Base-by-base conservation (phyloP, 768 basidiomycete species). In the Xerocomellus chrysenteron region DNA sequence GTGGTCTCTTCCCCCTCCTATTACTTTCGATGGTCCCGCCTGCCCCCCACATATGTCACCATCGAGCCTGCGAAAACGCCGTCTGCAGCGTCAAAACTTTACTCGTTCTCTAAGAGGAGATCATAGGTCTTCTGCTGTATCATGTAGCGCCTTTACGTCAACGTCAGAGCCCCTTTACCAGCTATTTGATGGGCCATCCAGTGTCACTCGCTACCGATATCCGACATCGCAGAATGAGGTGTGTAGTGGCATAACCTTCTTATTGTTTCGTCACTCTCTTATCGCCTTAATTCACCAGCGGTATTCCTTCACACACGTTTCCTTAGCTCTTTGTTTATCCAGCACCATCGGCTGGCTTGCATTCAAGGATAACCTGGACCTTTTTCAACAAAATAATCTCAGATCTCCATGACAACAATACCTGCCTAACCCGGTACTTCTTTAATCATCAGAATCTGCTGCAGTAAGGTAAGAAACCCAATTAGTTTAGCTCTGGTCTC, bases 21-120 rank as follows among this genome's bases (percentile, higher is more conserved):
- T 78, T 54, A 59, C 76, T 17, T 80, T 80, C 54, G 81, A 82
- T 51, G 82, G 81, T 4, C 82, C 82, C 6, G 79, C 80, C 12
- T 67, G 74, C 52, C 68, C 70, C 49, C 67, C 65, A 39, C 67
- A 64, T 26, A 63, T 59, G 57, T 65, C 58, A 28, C 54, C 53
- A 3, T 50, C 47, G 35, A 19, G 60, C 44, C 55, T 64, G 32
- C 36, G 50, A 50, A 50, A 46, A 37, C 54, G 45, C n/a, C 61
- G 57, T 46, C 40, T 56, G 44, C 48, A 48, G 50, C 60, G 64
- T 43, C 60, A 49, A 35, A 51, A 16, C 37, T n/a, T 44, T 33
- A 11, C 41, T 13, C 55, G 11, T 28, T 55, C 49, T 16, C 12
- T 33, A 13, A 59, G 51, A 44, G 19, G 40, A 32, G 19, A 50